Base-by-base conservation (phyloP, 2,329 filamentous ascomycete species). In the Fusarium citri region DNA sequence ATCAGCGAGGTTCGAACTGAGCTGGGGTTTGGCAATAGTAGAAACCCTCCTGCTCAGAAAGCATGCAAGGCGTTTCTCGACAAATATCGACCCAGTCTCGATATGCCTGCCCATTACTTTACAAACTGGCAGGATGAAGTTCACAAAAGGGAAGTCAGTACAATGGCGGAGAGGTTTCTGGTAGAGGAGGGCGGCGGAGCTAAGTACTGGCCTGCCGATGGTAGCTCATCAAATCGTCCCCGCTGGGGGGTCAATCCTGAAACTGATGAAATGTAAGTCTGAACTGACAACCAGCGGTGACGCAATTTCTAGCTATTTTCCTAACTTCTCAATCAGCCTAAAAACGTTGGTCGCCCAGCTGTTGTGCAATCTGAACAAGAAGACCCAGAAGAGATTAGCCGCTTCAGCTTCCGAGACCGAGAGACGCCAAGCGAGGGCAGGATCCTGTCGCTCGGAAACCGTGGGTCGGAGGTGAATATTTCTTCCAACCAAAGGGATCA, bases 401-500 rank as follows among this genome's bases (percentile, higher is more conserved):
- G 31, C 31, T 18, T 18, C 31, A 1, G 31, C 16, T 18, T 37
- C 31, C 16, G 31, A 51, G 20, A 49, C 15, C 16, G 11, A 15
- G 5, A 2, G 23, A 4, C 5, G 5, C 34, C 16, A 23, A 23
- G 5, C 22, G 5, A 2, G 25, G 31, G n/a, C n/a, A 5, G n/a
- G 8, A 22, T 43, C 41, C 9, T 5, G 23, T 11, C 54, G 50
- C 6, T 64, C 61, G 1, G 45, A 50, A 11, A 63, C 59, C 1
- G 4, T 57, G 8, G 45, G 14, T 2, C 58, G 15, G 12, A 34
- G 31, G 26, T 63, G 41, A 25, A 22, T 12, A 1, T 3, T 18
- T 0, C 3, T 18, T 5, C 2, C 7, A 28, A 4, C 2, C 10
- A 3, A 4, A 4, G 4, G 4, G 4, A 34, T 8, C 5, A 8